Evolutionary conservation across 345 rosid species (phyloP).

Genomic region (Aquilaria yunnanensis): DNA sequence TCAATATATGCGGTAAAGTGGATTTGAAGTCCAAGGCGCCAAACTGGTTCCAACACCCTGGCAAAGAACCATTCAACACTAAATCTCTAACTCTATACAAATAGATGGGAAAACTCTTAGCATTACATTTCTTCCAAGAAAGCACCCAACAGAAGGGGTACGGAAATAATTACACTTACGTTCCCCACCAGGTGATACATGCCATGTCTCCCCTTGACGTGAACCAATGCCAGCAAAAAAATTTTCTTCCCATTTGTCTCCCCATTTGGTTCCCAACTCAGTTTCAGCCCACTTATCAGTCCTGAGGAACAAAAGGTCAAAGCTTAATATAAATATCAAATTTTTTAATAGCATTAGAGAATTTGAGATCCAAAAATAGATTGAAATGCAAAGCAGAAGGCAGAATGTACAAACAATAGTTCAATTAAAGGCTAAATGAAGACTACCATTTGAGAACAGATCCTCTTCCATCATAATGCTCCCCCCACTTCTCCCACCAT

Average conservation of each 20-base stretch:
- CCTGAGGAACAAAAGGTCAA: conserved; percentile 50
- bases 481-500: conserved; percentile 99
- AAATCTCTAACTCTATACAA: too few relatives aligned
- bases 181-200: conserved; percentile 73
- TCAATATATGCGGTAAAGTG: too few relatives aligned
- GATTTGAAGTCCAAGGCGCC: too few relatives aligned
- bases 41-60: too few relatives aligned
- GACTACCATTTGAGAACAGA: conserved; percentile 91
- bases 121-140: too few relatives aligned
- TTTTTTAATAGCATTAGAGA: neutral
- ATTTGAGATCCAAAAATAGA: too few relatives aligned
- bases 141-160: too few relatives aligned
- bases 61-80: too few relatives aligned
- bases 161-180: conserved; percentile 37
- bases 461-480: conserved; percentile 97
- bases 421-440: conserved; percentile 3
- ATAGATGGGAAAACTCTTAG: too few relatives aligned
- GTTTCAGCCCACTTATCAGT: conserved; percentile 99
- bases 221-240: conserved; percentile 94
- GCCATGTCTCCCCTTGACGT: conserved; percentile 99
- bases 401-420: too few relatives aligned
- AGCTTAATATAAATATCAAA: neutral
- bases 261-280: conserved; percentile 97
- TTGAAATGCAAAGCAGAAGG: too few relatives aligned
- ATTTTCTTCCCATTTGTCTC: conserved; percentile 99